Evolutionary conservation across 371 early-diverging fungal species (phyloP).

Genomic region (Mucor sp.): DNA sequence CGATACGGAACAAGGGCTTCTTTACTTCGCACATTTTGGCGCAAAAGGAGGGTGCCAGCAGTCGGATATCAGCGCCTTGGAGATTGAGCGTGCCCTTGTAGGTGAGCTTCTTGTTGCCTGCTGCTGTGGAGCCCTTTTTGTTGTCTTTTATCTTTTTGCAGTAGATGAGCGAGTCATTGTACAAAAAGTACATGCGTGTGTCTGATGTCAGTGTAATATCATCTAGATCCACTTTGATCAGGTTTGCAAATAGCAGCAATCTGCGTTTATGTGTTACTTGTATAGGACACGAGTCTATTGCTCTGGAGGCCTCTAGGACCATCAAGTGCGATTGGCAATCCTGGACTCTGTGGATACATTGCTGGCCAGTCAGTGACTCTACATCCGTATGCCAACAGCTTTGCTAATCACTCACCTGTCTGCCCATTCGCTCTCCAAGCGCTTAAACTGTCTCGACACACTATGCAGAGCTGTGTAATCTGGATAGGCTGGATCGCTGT

Average conservation of each 20-base stretch:
- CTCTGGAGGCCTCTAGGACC: conserved; percentile 21
- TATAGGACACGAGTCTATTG: conserved; percentile 25
- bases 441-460: conserved; percentile 5
- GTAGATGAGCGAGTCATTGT: conserved; percentile 25
- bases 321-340: conserved; percentile 21
- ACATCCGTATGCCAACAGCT: too few relatives aligned
- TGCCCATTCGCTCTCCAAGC: conserved; percentile 11
- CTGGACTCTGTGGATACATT: conserved; percentile 9
- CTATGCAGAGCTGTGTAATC: conserved; percentile 19
- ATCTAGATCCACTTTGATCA: conserved; percentile 33
- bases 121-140: not conserved
- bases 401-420: conserved; percentile 22
- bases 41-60: conserved; percentile 12
- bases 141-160: conserved; percentile 22
- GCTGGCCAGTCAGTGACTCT: too few relatives aligned
- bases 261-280: conserved; percentile 26
- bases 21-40: conserved; percentile 22
- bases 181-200: conserved; percentile 31
- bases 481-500: conserved; percentile 25
- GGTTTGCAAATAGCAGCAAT: conserved; percentile 19
- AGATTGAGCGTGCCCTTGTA: conserved; percentile 24
- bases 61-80: conserved; percentile 14
- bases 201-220: conserved; percentile 23
- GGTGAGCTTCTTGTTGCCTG: conserved; percentile 5
- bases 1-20: conserved; percentile 11